These are phyloP conservation scores for Phialemoniopsis sp. DNA, from an alignment of 2,329 filamentous ascomycete species.

Conservation along the genomic window DNA sequence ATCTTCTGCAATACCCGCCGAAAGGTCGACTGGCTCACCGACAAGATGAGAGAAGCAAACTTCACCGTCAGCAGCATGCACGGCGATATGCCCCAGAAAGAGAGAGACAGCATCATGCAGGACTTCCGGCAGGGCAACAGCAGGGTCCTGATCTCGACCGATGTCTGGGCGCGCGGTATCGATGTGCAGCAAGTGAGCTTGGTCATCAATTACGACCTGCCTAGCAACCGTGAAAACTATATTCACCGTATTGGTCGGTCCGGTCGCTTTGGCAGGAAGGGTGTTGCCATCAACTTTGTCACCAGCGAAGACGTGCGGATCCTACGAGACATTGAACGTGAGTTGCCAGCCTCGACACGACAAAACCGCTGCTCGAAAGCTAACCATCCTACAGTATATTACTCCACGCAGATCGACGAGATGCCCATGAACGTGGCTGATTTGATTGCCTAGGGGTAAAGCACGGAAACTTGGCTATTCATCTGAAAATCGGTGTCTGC, in stretches of 20 bases:
- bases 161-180: conserved; percentile 97
- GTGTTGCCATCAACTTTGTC: conserved; percentile 99
- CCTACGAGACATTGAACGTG: conserved; percentile 91
- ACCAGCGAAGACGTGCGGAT: conserved; percentile 98
- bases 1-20: conserved; percentile 99
- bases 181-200: conserved; percentile 97
- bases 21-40: conserved; percentile 99
- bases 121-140: conserved; percentile 97
- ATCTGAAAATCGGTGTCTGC: no score
- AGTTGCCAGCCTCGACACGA: conserved; percentile 24
- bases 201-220: conserved; percentile 98
- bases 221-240: conserved; percentile 98
- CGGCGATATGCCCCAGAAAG: conserved; percentile 97
- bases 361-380: not conserved
- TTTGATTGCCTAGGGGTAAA: conserved; percentile 41
- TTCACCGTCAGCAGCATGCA: conserved; percentile 99
- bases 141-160: conserved; percentile 92
- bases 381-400: conserved; percentile 62
- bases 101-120: conserved; percentile 98
- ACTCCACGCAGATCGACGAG: conserved; percentile 95
- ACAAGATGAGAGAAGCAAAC: conserved; percentile 98
- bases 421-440: conserved; percentile 94
- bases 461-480: no score
- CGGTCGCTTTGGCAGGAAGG: conserved; percentile 94
- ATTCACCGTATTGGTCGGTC: conserved; percentile 97